Conservation (phyloP, 306 rosid species). For the Corylus avellana region DNA sequence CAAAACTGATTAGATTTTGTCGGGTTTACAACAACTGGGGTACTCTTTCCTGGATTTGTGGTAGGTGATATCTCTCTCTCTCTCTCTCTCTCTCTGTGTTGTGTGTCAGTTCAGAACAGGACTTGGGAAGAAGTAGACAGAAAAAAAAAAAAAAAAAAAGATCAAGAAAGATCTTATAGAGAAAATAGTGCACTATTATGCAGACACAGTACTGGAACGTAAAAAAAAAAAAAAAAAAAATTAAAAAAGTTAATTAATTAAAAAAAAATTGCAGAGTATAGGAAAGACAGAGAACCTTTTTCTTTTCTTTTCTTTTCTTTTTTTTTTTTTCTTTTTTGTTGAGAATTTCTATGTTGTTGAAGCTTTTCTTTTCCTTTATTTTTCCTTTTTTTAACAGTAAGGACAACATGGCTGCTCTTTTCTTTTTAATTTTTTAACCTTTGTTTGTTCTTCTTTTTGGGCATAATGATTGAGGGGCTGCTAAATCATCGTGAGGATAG, state of each 20-base stretch:
- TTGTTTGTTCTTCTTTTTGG: background rate
- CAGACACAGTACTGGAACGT: background rate
- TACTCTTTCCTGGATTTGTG: conserved; percentile 18
- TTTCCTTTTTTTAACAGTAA: background rate
- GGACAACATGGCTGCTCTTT: background rate
- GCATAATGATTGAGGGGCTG: background rate
- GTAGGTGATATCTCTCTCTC: conserved; percentile 43
- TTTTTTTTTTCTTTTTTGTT: background rate
- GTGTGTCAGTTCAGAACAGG: conserved; percentile 28
- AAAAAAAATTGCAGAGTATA: too few relatives aligned
- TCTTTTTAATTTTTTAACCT: background rate
- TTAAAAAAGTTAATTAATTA: too few relatives aligned
- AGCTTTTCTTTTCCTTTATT: background rate
- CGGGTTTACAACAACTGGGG: conserved; percentile 25
- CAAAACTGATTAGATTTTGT: conserved; percentile 23
- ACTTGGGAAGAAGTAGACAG: conserved; percentile 28
- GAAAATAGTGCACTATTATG: conserved; percentile 4
- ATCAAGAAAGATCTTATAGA: conserved; percentile 16
- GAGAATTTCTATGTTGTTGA: background rate
- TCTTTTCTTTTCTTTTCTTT: background rate
- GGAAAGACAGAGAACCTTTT: conserved; percentile 20
- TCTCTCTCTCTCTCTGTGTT: background rate
- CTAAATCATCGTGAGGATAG: background rate
- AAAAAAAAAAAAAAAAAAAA: too few relatives aligned
- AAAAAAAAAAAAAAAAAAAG: conserved; percentile 13